Conservation (phyloP, 1,284 basidiomycete genomes). For the Schizophyllum commune region DNA sequence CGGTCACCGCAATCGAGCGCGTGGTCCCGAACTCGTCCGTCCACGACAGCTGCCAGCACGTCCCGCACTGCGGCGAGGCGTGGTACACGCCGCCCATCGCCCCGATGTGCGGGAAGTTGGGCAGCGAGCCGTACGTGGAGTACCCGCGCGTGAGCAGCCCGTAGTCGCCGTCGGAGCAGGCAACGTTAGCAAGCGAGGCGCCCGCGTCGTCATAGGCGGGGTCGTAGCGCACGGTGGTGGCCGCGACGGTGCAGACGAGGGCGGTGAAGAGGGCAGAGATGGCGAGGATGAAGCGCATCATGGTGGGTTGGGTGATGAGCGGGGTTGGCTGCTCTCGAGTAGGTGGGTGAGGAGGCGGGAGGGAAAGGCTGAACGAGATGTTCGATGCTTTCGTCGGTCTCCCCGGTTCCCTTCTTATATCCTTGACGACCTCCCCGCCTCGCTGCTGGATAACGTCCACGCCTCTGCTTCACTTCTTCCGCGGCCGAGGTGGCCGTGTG, state of each 20-base stretch:
- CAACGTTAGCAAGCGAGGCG: constrained; percentile 18
- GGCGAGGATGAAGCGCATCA: background rate
- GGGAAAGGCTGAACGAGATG: background rate
- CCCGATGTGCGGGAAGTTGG: constrained; percentile 25
- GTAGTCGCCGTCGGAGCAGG: constrained; percentile 29
- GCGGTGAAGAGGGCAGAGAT: background rate
- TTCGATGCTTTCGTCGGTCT: background rate
- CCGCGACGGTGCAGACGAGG: constrained; percentile 4
- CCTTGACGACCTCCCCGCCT: background rate
- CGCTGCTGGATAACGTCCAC: too few relatives aligned
- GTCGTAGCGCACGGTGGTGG: constrained; percentile 23
- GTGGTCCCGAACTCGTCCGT: constrained; percentile 13
- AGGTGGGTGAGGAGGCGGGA: background rate
- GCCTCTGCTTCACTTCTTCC: background rate
- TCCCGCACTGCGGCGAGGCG: constrained; percentile 28
- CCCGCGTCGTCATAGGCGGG: constrained; percentile 20
- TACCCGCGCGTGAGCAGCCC: constrained; percentile 22
- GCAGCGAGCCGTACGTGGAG: constrained; percentile 23
- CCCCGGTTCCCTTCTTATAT: background rate
- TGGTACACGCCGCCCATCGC: constrained; percentile 21
- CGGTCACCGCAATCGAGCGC: constrained; percentile 24
- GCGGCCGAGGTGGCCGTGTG: background rate
- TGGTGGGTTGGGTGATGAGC: background rate
- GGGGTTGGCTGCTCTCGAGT: background rate
- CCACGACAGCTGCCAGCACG: constrained; percentile 30